phyloP scores from a whole-genome alignment of 352 stramenopile genomes.

The Pythium oligandrum region DNA sequence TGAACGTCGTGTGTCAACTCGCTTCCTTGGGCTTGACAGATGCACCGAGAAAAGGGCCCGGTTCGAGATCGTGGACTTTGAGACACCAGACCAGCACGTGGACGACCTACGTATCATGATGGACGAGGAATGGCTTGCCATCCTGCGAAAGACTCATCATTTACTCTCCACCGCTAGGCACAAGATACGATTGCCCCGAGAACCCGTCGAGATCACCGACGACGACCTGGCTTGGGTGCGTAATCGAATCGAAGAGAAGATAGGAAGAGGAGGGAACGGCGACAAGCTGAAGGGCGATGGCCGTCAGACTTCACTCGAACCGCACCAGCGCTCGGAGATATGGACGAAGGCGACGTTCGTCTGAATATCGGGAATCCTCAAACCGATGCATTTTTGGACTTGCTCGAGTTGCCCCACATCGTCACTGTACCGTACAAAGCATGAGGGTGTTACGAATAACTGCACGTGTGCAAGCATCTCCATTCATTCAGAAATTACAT shows the following conservation, averaged over 20 bases:
- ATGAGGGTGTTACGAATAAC: too few species aligned
- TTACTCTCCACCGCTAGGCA: background rate
- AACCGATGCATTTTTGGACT: slow-evolving; percentile 72
- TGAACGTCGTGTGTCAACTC: slow-evolving; percentile 28
- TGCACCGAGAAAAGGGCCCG: slow-evolving; percentile 81
- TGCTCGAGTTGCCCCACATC: slow-evolving; percentile 68
- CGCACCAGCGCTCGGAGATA: slow-evolving; percentile 14
- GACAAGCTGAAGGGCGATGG: slow-evolving; percentile 7
- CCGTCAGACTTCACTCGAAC: slow-evolving; percentile 24
- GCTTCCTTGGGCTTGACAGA: slow-evolving; percentile 94
- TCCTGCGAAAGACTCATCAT: slow-evolving; percentile 71
- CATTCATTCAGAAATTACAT: too few species aligned
- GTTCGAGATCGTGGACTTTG: slow-evolving; percentile 77
- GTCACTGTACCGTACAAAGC: slow-evolving; percentile 31
- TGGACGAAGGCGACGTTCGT: background rate
- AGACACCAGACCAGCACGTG: slow-evolving; percentile 5
- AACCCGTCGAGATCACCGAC: slow-evolving; percentile 15
- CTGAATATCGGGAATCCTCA: slow-evolving; percentile 71
- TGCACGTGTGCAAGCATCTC: too few species aligned
- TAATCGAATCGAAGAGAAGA: too few species aligned
- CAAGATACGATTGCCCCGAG: slow-evolving; percentile 5
- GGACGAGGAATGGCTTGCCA: slow-evolving; percentile 83
- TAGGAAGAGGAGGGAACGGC: too few species aligned
- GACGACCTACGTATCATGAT: slow-evolving; percentile 44
- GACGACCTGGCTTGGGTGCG: slow-evolving; percentile 43